A percentile compares a stretch with the other conserved stretches of the same genome.
Evolutionary conservation across 1,284 basidiomycete species (phyloP).

Genomic region (Pterulicium gracile): DNA sequence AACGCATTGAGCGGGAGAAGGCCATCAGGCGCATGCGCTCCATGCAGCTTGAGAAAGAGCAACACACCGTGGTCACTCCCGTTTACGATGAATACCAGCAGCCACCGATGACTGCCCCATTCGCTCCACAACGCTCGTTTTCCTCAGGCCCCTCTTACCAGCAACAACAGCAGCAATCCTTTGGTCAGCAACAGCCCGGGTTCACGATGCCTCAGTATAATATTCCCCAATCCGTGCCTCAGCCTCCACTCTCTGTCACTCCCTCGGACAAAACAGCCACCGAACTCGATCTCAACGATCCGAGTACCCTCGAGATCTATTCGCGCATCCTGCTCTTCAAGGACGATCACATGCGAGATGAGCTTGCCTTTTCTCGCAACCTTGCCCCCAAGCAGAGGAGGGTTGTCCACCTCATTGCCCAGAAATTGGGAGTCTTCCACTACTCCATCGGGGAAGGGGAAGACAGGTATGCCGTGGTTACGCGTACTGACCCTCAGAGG

Average conservation of each 20-base stretch:
- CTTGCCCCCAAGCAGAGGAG: constrained; percentile 80
- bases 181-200: constrained; percentile 50
- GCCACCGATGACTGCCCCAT: constrained; percentile 39
- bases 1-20: constrained; percentile 98
- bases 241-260: constrained; percentile 44
- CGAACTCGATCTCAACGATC: constrained; percentile 93
- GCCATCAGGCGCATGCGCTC: constrained; percentile 96
- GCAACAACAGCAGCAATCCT: constrained; percentile 44
- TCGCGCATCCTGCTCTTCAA: constrained; percentile 96
- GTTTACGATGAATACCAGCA: constrained; percentile 58
- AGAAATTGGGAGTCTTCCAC: constrained; percentile 92
- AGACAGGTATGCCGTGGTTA: constrained; percentile 88
- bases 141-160: constrained; percentile 49
- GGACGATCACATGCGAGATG: constrained; percentile 95
- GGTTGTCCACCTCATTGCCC: constrained; percentile 92
- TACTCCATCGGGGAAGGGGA: constrained; percentile 91
- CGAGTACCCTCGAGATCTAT: constrained; percentile 93
- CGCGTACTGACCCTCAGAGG: constrained; percentile 70
- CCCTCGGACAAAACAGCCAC: constrained; percentile 45
- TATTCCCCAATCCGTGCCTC: constrained; percentile 26
- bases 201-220: constrained; percentile 51
- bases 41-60: constrained; percentile 85
- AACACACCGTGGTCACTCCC: constrained; percentile 25
- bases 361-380: constrained; percentile 87
- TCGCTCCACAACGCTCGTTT: constrained; percentile 47